A percentile compares a stretch with the other conserved stretches of the same genome.
These are phyloP conservation scores for Nyssa sinensis DNA, from an alignment of 148 eudicot genomes.

Conservation along the genomic window DNA sequence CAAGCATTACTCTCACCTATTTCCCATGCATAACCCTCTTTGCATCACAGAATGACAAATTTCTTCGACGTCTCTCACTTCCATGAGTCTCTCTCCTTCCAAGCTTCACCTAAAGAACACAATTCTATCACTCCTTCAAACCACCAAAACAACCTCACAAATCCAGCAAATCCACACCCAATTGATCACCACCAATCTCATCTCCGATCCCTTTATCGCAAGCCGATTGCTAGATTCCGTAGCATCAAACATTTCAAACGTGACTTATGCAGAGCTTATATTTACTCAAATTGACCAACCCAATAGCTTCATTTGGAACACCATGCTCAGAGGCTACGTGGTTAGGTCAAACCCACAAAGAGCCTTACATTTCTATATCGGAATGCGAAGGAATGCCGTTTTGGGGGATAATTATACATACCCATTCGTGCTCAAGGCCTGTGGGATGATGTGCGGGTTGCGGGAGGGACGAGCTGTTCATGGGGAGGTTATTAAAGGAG, in stretches of 20 bases:
- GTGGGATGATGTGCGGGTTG: conserved; percentile 1
- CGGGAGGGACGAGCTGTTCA: conserved; percentile 19
- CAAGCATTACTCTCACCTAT: no score
- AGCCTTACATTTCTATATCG: background rate
- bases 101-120: background rate
- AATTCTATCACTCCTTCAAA: conserved; percentile 1
- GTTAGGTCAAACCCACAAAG: conserved; percentile 5
- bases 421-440: conserved; percentile 21
- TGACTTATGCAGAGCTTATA: conserved; percentile 2
- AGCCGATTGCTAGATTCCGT: background rate
- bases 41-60: background rate
- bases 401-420: conserved; percentile 19
- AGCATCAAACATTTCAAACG: background rate
- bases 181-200: conserved; percentile 8
- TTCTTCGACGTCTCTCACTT: background rate
- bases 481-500: conserved; percentile 20
- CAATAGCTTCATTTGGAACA: conserved; percentile 10
- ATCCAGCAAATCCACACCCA: conserved; percentile 16
- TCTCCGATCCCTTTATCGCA: conserved; percentile 1
- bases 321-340: conserved; percentile 8
- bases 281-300: background rate
- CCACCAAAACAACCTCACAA: background rate
- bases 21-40: no score
- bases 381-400: conserved; percentile 17
- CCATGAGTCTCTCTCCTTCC: background rate